Base-by-base conservation (phyloP, 352 stramenopile species). In the Pythium guiyangense region DNA sequence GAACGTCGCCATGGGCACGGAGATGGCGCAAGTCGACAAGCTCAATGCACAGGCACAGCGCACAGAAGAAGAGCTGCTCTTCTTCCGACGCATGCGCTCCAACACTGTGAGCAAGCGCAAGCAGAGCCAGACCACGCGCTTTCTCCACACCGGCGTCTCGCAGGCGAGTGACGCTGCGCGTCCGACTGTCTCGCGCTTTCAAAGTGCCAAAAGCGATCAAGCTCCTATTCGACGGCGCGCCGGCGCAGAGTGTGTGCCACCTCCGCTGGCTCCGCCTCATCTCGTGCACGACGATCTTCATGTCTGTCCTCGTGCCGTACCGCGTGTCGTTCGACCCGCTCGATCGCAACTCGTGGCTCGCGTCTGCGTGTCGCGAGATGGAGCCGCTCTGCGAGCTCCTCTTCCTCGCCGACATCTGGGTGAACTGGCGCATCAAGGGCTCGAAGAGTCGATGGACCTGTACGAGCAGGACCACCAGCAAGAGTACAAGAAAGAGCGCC, bases 391-490 rank as follows among this genome's bases (percentile, higher is more conserved):
- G 72, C 49, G 74, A 85, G 22, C 11, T 75, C 18, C 63, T 74
- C 4, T 83, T 79, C 49, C 81, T 63, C 65, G 43, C 56, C 22
- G 76, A 86, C 25, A 77, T 86, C 51, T 84, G 71, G 74, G 79
- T 84, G 52, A 68, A 84, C 34, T 88, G 83, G 35, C 71, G 76
- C 14, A 68, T 84, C 52, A 64, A 10, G 20, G 51, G 65, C 2
- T 60, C 63, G 26, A 87, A 45, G 57, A 48, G 9, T 70, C 77
- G 2, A 83, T 87, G 73, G 77, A 85, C 26, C 47, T 87, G 14
- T 85, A 84, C 42, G 72, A 85, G 39, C 77, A 87, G 57, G 74
- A 81, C 26, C 77, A 87, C 27, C 49, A 78, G 1, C 44, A 72
- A 12, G 55, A 63, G 4, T 85, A 87, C 58, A 84, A 85, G 44